These are phyloP conservation scores for Oenanthe javanica DNA, from an alignment of 140 eudicot species.

Conservation along the genomic window DNA sequence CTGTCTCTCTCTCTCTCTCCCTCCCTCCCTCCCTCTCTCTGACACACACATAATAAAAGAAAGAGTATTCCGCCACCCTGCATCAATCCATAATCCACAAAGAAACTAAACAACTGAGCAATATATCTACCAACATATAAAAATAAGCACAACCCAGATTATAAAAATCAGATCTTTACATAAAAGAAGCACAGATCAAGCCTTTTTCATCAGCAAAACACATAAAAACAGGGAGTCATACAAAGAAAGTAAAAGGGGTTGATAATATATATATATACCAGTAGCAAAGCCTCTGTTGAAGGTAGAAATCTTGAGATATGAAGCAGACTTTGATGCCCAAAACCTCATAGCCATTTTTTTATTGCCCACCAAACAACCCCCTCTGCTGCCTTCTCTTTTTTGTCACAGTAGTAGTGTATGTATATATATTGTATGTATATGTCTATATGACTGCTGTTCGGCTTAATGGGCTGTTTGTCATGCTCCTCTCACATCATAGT, in stretches of 20 bases:
- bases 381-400: not conserved
- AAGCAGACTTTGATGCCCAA: conserved; percentile 53
- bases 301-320: conserved; percentile 44
- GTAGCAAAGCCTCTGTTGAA: conserved; percentile 47
- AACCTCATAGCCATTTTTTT: conserved; percentile 38
- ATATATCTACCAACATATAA: not conserved
- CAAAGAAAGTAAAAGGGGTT: not conserved
- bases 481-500: not conserved
- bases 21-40: not conserved
- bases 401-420: not conserved
- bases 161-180: conserved; percentile 6
- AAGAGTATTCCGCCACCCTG: not conserved
- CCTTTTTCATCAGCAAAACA: not conserved
- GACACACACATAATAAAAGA: no score
- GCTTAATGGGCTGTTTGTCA: not conserved
- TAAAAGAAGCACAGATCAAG: conserved; percentile 1
- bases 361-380: conserved; percentile 16
- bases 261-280: conserved; percentile 23
- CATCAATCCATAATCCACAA: not conserved
- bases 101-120: not conserved
- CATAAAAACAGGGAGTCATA: not conserved
- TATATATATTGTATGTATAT: not conserved
- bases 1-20: not conserved
- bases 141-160: not conserved
- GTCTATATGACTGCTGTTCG: not conserved